These are phyloP conservation scores for Euphrasia arctica DNA, from an alignment of 305 asterid genomes.

Conservation along the genomic window DNA sequence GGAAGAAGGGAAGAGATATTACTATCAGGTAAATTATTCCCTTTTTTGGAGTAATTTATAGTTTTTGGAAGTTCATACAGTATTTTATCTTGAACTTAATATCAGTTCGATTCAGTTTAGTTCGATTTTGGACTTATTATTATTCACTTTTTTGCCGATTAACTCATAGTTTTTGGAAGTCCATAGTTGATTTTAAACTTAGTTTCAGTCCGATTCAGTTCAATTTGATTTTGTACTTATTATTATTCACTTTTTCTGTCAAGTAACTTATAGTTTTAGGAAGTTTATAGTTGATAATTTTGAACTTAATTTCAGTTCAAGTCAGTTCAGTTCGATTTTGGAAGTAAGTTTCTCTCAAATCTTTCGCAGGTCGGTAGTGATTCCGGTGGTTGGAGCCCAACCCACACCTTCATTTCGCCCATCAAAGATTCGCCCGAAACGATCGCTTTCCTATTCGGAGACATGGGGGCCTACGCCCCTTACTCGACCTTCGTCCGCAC, in stretches of 20 bases:
- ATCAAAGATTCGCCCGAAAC: constrained; percentile 51
- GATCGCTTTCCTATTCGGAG: constrained; percentile 72
- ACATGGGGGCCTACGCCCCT: constrained; percentile 38
- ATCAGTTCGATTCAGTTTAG: too few species aligned
- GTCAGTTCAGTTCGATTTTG: not conserved
- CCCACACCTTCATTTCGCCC: constrained; percentile 56
- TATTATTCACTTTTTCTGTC: too few species aligned
- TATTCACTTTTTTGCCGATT: too few species aligned
- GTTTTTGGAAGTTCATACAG: too few species aligned
- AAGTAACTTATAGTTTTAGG: not conserved
- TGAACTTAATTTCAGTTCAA: too few species aligned
- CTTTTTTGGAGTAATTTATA: not conserved
- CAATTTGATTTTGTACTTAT: too few species aligned
- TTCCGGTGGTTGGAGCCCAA: constrained; percentile 72
- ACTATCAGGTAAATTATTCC: constrained; percentile 54
- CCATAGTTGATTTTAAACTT: too few species aligned
- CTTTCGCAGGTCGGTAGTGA: constrained; percentile 69
- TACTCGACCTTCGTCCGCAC: constrained; percentile 37
- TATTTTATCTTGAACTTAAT: too few species aligned
- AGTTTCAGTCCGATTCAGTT: too few species aligned
- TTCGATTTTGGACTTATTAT: too few species aligned
- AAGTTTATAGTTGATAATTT: not conserved
- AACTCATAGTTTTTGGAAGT: not conserved
- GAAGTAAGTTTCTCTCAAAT: not conserved
- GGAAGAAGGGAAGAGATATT: constrained; percentile 63